Evolutionary conservation across 495 filamentous ascomycete species (phyloP).

Genomic region (Penicillium turbatum): DNA sequence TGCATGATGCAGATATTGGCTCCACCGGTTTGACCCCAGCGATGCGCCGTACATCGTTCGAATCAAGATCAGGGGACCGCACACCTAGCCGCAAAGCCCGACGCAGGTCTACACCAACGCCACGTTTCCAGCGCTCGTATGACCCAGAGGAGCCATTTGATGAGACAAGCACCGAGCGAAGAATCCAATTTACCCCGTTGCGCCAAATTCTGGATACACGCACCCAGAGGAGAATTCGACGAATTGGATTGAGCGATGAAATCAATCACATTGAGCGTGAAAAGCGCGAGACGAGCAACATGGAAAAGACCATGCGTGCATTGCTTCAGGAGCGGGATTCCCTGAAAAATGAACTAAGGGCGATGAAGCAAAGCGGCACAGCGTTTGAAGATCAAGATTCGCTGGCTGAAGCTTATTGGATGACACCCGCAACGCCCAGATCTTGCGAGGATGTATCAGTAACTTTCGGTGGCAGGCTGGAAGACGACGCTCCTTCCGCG

Average conservation of each 20-base stretch:
- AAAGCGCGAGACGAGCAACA: slow-evolving; percentile 42
- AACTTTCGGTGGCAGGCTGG: slow-evolving; percentile 2
- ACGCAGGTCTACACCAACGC: slow-evolving; percentile 29
- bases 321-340: slow-evolving; percentile 36
- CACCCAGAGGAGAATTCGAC: slow-evolving; percentile 65
- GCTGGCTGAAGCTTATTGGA: slow-evolving; percentile 22
- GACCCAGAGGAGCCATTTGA: slow-evolving; percentile 29
- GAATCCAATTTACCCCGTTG: slow-evolving; percentile 62
- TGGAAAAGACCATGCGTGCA: slow-evolving; percentile 49
- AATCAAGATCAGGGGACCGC: slow-evolving; percentile 18
- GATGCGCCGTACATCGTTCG: slow-evolving; percentile 54
- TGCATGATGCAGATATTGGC: slow-evolving; percentile 23
- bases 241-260: slow-evolving; percentile 71
- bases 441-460: slow-evolving; percentile 20
- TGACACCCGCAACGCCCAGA: slow-evolving; percentile 16
- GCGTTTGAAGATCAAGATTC: slow-evolving; percentile 20
- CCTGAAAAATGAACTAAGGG: slow-evolving; percentile 49
- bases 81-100: slow-evolving; percentile 45
- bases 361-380: slow-evolving; percentile 35
- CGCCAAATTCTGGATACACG: slow-evolving; percentile 65
- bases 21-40: slow-evolving; percentile 69
- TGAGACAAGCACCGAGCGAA: slow-evolving; percentile 27
- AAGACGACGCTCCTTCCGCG: neutral
- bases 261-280: slow-evolving; percentile 61
- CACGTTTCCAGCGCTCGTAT: slow-evolving; percentile 20